A percentile compares a stretch with the other conserved stretches of the same genome.
phyloP scores from a whole-genome alignment of 2,329 filamentous ascomycete genomes.

The Epichloe coenophiala region DNA sequence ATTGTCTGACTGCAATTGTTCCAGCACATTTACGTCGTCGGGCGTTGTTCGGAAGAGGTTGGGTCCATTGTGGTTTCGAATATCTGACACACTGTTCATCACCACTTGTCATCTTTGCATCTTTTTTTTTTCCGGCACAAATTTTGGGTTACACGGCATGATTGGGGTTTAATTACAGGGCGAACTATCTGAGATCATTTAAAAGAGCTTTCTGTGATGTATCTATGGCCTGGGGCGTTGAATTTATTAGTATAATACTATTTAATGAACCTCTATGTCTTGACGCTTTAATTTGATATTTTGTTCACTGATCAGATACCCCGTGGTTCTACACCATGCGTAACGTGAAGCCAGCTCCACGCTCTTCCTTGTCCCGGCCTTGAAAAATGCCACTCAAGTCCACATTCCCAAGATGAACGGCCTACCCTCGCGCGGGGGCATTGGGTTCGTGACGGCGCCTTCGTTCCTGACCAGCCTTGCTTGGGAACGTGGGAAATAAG shows the following conservation, averaged over 20 bases:
- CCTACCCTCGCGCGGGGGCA: conserved; percentile 67
- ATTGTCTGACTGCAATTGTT: neutral
- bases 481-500: conserved; percentile 95
- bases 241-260: neutral
- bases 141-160: neutral
- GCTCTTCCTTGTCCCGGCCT: conserved; percentile 49
- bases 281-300: neutral
- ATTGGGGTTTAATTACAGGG: neutral
- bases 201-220: neutral
- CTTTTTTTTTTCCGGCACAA: neutral
- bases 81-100: neutral
- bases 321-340: conserved; percentile 36
- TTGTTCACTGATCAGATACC: neutral
- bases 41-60: neutral
- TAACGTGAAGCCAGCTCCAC: conserved; percentile 51
- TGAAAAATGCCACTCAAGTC: conserved; percentile 64
- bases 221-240: conserved; percentile 2
- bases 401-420: conserved; percentile 37
- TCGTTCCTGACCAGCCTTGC: conserved; percentile 84
- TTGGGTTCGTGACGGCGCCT: conserved; percentile 60
- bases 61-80: neutral
- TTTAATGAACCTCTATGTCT: neutral
- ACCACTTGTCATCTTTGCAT: neutral
- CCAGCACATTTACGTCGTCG: neutral
- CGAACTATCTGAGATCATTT: neutral